A percentile compares a stretch with the other conserved stretches of the same genome.
Evolutionary conservation across 163 green algal genomes (phyloP).

Genomic region (Scenedesmus sp.): DNA sequence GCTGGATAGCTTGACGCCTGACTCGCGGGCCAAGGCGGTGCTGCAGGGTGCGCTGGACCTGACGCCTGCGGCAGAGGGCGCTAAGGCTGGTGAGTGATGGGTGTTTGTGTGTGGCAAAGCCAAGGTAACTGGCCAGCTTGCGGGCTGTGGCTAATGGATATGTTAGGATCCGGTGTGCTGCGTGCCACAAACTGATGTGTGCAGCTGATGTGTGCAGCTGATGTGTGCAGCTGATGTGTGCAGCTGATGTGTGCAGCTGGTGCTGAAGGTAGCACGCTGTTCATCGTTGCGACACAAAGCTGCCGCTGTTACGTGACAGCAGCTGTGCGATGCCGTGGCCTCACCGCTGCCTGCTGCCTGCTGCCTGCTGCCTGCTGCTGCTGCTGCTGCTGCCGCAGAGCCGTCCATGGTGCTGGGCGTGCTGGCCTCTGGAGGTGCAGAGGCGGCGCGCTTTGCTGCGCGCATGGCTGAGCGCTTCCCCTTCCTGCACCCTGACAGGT

Average conservation of each 20-base stretch:
- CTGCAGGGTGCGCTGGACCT: constrained; percentile 45
- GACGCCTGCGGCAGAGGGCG: constrained; percentile 16
- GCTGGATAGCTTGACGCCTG: constrained; percentile 1
- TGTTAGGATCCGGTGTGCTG: no score
- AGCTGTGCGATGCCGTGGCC: not conserved
- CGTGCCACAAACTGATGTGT: no score
- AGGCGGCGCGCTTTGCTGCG: constrained; percentile 70
- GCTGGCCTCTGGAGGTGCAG: constrained; percentile 45
- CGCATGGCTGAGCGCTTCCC: constrained; percentile 77
- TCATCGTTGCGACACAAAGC: not conserved
- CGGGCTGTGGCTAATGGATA: not conserved
- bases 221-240: no score
- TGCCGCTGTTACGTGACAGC: not conserved
- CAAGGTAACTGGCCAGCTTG: not conserved
- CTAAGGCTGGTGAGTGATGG: constrained; percentile 22
- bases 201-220: no score
- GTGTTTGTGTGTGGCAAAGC: not conserved
- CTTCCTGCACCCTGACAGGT: constrained; percentile 77
- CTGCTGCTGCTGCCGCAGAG: constrained; percentile 17
- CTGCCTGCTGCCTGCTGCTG: not conserved
- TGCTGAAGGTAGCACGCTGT: no score
- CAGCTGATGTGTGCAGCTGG: no score
- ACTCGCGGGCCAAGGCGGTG: constrained; percentile 11
- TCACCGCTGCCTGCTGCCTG: not conserved
- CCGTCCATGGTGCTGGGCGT: constrained; percentile 62